Base-by-base conservation (phyloP, 1,284 basidiomycete genomes). In the Tremellales sp. region DNA sequence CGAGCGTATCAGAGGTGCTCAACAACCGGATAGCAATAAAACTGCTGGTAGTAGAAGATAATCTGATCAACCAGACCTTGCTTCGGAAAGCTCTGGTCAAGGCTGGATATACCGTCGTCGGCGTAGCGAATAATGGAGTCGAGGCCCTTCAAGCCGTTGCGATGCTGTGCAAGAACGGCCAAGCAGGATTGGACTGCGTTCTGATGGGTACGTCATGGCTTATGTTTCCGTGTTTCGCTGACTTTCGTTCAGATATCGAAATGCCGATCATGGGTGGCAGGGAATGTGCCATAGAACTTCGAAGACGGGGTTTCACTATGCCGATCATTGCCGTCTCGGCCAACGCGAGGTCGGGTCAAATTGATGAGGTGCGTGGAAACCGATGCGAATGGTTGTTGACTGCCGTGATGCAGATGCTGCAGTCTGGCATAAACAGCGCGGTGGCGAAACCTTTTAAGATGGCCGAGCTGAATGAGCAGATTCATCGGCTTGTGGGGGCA, bases 21-120 rank as follows among this genome's bases (percentile, higher is more conserved):
- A 18, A 29, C 5, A 22, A 57, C 18, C 47, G 39, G 5, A 31
- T n/a, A n/a, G n/a, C n/a, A n/a, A n/a, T n/a, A n/a, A n/a, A n/a
- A n/a, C n/a, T 62, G 10, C 40, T 58, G 0, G 36, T 60, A 5
- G 51, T 50, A 1, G 60, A 63, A 36, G 60, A 63, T 32, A 63
- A 63, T 37, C 38, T 50, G 1, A 51, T 63, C 31, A 60, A 57
- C 29, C 61, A 63, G 34, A 39, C 37, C 10, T 40, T 63, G 5
- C 36, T 60, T 7, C 40, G 45, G 18, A 56, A 50, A 29, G 50
- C 57, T 37, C 43, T 63, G 7, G 40, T 47, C 5, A 44, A 53
- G 21, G 52, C 58, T 3, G 58, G 58, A n/a, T 60, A 51, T 31
- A 37, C 41, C 12, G 54, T 54, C 6, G 24, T 37, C 5, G 43